Base-by-base conservation (phyloP, 2,329 filamentous ascomycete genomes). In the Akanthomyces dipterigenus region DNA sequence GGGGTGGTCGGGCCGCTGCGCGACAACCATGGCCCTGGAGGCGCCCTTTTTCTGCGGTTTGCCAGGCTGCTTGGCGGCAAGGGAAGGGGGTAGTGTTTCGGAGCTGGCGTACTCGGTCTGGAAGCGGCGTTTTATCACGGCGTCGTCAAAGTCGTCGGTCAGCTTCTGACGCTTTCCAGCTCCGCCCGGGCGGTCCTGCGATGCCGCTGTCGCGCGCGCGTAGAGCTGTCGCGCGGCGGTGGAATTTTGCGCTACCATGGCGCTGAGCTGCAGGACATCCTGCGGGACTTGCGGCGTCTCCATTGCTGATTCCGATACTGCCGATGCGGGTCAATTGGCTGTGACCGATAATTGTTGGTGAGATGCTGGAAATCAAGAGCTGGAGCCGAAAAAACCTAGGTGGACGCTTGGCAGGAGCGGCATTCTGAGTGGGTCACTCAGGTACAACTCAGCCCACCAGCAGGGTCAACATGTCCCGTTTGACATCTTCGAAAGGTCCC, bases 51-150 rank as follows among this genome's bases (percentile, higher is more conserved):
- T 75, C 2, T 68, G 64, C 55, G 73, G 67, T 42, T 70, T 72
- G 9, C 69, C 84, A 22, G 89, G 88, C 73, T 93, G 88, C 72
- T 93, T 95, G 24, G 90, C 88, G 40, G 90, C 90, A 22, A 97
- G 81, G 1, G 85, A 85, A 24, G 88, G 84, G 6, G 93, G 93
- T 3, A 97, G 81, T 64, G 89, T 88, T 71, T 86, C 85, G 24
- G 95, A 88, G 69, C 87, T 80, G 67, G 87, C 83, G 74, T 96
- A 97, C 77, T 97, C 92, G 69, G 79, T 80, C 58, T 81, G 80
- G 70, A 90, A 85, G 53, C 88, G 84, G 59, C 68, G 70, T 67
- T 75, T 74, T 65, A 73, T 65, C 59, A 70, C 64, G 55, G 71
- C 66, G 51, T 75, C 73, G 60, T 72, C 69, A 64, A 67, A 67